Conservation (phyloP, 805 yeast genomes). For the Wickerhamomyces alni region DNA sequence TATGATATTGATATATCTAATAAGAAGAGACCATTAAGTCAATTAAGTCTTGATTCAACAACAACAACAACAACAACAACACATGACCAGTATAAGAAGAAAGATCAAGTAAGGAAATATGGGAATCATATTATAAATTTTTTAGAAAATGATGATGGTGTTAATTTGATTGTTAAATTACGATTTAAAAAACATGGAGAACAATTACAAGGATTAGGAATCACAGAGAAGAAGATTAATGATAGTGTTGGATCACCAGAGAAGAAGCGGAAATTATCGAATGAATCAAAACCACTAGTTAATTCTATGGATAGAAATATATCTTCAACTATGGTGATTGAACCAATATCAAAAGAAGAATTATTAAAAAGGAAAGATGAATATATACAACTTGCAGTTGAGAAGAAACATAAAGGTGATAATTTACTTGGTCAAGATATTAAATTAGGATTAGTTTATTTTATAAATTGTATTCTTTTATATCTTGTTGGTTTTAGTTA, state of each 20-base stretch:
- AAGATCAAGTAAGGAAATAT: too few relatives aligned
- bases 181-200: too few relatives aligned
- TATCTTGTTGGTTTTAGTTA: constrained; percentile 17
- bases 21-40: background rate
- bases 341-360: background rate
- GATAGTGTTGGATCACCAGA: background rate
- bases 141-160: too few relatives aligned
- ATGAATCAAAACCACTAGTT: too few relatives aligned
- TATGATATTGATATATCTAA: background rate
- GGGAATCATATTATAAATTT: too few relatives aligned
- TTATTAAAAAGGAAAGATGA: background rate
- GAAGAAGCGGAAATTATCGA: too few relatives aligned
- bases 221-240: background rate
- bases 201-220: background rate
- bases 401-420: constrained; percentile 19
- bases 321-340: too few relatives aligned
- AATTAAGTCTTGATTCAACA: background rate
- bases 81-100: too few relatives aligned
- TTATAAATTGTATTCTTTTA: constrained; percentile 15
- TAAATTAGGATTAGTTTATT: constrained; percentile 6
- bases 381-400: background rate
- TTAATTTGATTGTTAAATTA: too few relatives aligned
- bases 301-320: too few relatives aligned
- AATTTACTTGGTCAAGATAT: background rate
- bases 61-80: too few relatives aligned